Conservation (phyloP, 306 rosid genomes). For the Herpetospermum pedunculosum region DNA sequence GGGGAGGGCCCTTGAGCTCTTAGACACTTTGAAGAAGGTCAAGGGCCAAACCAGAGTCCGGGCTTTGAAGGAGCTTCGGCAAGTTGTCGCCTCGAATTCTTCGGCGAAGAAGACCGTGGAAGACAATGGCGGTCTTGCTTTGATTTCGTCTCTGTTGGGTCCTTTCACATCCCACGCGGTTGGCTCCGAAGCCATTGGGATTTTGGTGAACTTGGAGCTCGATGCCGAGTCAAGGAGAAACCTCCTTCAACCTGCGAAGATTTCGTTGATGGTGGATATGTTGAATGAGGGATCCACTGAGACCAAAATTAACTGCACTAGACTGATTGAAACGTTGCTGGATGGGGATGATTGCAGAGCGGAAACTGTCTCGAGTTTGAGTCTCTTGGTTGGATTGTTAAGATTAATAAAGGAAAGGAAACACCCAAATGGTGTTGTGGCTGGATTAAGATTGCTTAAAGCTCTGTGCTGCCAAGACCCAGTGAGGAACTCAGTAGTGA, state of each 20-base stretch:
- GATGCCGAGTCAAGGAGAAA: slow-evolving; percentile 29
- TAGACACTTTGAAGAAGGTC: slow-evolving; percentile 42
- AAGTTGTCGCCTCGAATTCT: slow-evolving; percentile 25
- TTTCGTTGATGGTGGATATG: slow-evolving; percentile 61
- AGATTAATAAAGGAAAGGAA: slow-evolving; percentile 58
- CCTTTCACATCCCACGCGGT: slow-evolving; percentile 74
- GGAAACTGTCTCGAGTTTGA: slow-evolving; percentile 38
- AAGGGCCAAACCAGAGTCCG: slow-evolving; percentile 72
- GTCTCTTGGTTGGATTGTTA: slow-evolving; percentile 63
- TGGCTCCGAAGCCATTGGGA: slow-evolving; percentile 70
- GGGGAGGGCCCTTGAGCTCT: slow-evolving; percentile 39
- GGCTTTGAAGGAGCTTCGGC: slow-evolving; percentile 43
- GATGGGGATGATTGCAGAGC: slow-evolving; percentile 32
- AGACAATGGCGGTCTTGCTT: slow-evolving; percentile 34
- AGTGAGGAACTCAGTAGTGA: slow-evolving; percentile 34
- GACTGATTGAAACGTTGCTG: slow-evolving; percentile 36
- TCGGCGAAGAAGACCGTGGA: slow-evolving; percentile 28
- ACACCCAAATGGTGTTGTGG: slow-evolving; percentile 37
- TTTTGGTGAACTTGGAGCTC: slow-evolving; percentile 44
- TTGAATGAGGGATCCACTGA: slow-evolving; percentile 68
- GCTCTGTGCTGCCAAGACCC: slow-evolving; percentile 34
- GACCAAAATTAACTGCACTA: slow-evolving; percentile 72
- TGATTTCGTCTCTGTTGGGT: slow-evolving; percentile 47
- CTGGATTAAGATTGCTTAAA: slow-evolving; percentile 44
- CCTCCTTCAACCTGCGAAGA: slow-evolving; percentile 50